phyloP scores from a whole-genome alignment of 176 grass and related monocot genomes.

The Ananas comosus region DNA sequence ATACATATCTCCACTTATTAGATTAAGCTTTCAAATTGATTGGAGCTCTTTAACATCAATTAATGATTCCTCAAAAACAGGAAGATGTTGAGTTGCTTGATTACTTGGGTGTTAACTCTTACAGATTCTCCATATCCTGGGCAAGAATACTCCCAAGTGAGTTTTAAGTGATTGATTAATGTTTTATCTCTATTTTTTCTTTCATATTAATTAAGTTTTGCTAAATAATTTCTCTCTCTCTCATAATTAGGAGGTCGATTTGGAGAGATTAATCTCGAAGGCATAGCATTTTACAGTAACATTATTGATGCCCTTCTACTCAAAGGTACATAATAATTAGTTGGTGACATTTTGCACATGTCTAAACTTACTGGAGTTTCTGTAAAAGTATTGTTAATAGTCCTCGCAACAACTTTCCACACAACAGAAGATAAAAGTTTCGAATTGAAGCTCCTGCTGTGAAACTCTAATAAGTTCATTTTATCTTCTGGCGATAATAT shows the following conservation, averaged over 20 bases:
- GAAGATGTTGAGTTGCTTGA: constrained; percentile 37
- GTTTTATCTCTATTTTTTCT: constrained; percentile 8
- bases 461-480: no score
- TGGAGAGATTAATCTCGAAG: constrained; percentile 36
- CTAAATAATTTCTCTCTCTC: neutral
- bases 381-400: no score
- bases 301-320: constrained; percentile 34
- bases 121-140: constrained; percentile 61
- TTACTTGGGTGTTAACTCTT: constrained; percentile 27
- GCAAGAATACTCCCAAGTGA: constrained; percentile 46
- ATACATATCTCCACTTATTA: no score
- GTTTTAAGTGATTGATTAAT: neutral
- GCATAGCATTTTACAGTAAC: constrained; percentile 40
- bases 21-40: no score
- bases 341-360: neutral
- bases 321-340: constrained; percentile 22
- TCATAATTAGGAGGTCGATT: constrained; percentile 29
- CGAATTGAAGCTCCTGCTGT: no score
- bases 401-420: no score
- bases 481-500: no score
- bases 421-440: no score
- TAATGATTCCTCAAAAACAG: constrained; percentile 11
- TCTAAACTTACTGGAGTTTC: neutral
- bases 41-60: no score
- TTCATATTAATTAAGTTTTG: neutral